Percentiles rank a stretch among this genome's conserved stretches.
Evolutionary conservation across 257 asterid species (phyloP).

Genomic region (Plantago major): DNA sequence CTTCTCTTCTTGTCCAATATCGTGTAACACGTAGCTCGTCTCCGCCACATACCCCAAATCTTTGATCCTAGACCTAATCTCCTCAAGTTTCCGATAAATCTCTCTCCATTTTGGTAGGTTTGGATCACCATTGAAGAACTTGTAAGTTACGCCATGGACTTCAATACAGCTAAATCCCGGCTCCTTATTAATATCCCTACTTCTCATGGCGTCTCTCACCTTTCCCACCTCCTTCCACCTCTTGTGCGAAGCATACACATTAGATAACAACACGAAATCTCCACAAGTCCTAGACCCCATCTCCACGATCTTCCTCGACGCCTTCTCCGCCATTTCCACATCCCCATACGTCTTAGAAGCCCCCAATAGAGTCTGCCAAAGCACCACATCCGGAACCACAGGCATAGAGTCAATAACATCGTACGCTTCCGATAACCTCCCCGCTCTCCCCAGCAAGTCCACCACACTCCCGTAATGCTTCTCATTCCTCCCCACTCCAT

Average conservation of each 20-base stretch:
- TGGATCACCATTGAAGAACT: constrained; percentile 66
- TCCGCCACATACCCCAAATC: constrained; percentile 71
- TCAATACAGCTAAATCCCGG: constrained; percentile 85
- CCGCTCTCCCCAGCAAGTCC: constrained; percentile 84
- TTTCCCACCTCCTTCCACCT: constrained; percentile 84
- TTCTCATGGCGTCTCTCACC: constrained; percentile 79
- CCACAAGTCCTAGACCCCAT: constrained; percentile 85
- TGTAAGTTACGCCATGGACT: constrained; percentile 46
- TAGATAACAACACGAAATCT: constrained; percentile 78
- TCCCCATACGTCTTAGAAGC: constrained; percentile 70
- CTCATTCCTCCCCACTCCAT: constrained; percentile 45
- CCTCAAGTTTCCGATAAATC: constrained; percentile 66
- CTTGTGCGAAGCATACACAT: constrained; percentile 68
- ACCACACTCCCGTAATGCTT: constrained; percentile 91
- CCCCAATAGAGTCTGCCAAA: constrained; percentile 88
- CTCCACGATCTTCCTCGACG: constrained; percentile 73
- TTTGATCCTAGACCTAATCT: constrained; percentile 45
- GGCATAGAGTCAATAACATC: constrained; percentile 57
- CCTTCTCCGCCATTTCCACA: constrained; percentile 81
- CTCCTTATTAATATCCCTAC: constrained; percentile 59
- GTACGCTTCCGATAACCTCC: constrained; percentile 65
- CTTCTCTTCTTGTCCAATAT: constrained; percentile 84
- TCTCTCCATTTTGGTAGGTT: constrained; percentile 52
- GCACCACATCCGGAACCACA: constrained; percentile 57
- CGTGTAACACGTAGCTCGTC: constrained; percentile 79